Evolutionary conservation across 2,329 filamentous ascomycete species (phyloP).

Genomic region (Cytospora piceicola): DNA sequence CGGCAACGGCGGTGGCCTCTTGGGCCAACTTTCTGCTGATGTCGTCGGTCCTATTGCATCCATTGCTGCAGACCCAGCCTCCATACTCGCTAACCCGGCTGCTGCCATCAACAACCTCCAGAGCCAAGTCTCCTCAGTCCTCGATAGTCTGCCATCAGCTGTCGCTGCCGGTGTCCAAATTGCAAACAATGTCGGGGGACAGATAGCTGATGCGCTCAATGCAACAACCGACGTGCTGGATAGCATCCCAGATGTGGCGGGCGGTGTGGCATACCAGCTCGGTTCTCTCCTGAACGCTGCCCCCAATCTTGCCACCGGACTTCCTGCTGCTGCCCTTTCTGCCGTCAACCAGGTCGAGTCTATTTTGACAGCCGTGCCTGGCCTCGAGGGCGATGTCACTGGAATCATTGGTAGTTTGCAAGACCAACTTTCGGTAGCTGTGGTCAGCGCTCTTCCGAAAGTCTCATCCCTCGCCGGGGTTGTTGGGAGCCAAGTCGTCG

Average conservation of each 20-base stretch:
- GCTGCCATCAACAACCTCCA: constrained; percentile 25
- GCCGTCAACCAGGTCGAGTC: constrained; percentile 24
- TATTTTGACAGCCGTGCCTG: constrained; percentile 19
- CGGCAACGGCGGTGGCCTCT: constrained; percentile 8
- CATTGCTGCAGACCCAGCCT: constrained; percentile 24
- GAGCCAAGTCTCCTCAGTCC: constrained; percentile 24
- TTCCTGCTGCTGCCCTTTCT: constrained; percentile 28
- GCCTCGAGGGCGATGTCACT: constrained; percentile 3
- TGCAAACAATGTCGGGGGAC: constrained; percentile 24
- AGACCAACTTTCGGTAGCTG: constrained; percentile 21
- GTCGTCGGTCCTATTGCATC: constrained; percentile 24
- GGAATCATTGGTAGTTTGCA: constrained; percentile 18
- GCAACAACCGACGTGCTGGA: constrained; percentile 24
- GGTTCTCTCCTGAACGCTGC: constrained; percentile 27
- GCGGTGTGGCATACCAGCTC: constrained; percentile 26
- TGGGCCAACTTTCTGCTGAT: constrained; percentile 28
- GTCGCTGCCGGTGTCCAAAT: constrained; percentile 28
- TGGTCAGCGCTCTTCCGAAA: constrained; percentile 22
- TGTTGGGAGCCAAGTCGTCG: constrained; percentile 21
- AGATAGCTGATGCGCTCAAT: constrained; percentile 26
- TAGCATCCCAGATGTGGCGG: constrained; percentile 22
- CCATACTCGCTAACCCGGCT: constrained; percentile 23
- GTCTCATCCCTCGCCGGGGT: constrained; percentile 26
- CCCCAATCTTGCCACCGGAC: constrained; percentile 27
- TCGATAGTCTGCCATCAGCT: constrained; percentile 27